Base-by-base conservation (phyloP, 2,329 filamentous ascomycete species). In the Bertia moriformis region DNA sequence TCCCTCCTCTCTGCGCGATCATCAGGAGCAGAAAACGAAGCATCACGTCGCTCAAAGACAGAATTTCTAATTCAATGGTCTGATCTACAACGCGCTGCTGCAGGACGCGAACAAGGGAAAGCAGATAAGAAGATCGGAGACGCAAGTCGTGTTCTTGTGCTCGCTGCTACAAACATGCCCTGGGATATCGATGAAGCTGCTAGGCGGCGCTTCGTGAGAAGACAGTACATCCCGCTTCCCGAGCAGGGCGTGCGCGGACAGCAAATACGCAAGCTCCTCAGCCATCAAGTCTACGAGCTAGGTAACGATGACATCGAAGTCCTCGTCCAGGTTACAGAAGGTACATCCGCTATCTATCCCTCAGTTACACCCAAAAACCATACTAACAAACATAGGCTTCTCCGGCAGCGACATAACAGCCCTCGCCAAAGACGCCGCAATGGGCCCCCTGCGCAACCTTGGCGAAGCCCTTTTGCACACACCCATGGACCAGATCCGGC, bases 181-280 rank as follows among this genome's bases (percentile, higher is more conserved):
- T 98, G 91, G 91, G 87, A 88, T 22, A 96, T 98, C 48, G 91
- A 98, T 49, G 91, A 96, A 57, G 91, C 91, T 18, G 91, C 91
- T 1, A 71, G 91, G 42, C 69, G 91, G 41, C 70, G 91, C 38
- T 98, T 98, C 53, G 89, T 95, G 13, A 69, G 91, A 45, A 73
- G 91, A 42, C 91, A 96, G 58, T 98, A 98, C 55, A 98, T 98
- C 43, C 89, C 91, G 1, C 61, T 98, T 7, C 91, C 91, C 0
- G 91, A 96, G 54, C 72, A 78, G 10, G 73, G 80, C 46, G 93
- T 93, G 1, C 71, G 91, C 41, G 78, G 77, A 41, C 71, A 73
- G 38, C 91, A 98, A 51, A 60, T 98, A 35, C 71, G 73, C 45
- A 93, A 76, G 4, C 61, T 98, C 4, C 58, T 98, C 18, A 78